These are phyloP conservation scores for Solanum ossicruentum DNA, from an alignment of 257 asterid genomes.

Conservation along the genomic window DNA sequence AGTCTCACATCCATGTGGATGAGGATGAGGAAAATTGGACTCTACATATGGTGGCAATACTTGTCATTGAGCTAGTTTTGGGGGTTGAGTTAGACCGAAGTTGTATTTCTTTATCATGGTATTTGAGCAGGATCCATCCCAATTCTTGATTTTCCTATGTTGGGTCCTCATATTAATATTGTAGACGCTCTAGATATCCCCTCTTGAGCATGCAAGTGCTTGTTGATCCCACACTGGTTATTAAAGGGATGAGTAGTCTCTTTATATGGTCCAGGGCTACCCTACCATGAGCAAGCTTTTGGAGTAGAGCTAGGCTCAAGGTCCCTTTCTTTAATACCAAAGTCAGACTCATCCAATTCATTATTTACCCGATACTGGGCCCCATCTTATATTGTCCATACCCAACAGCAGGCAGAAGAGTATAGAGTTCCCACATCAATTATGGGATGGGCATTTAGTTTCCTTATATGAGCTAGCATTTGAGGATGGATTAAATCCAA, in stretches of 20 bases:
- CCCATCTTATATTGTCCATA: neutral
- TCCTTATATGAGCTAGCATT: neutral
- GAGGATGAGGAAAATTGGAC: neutral
- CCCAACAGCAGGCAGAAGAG: neutral
- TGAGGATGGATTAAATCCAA: neutral
- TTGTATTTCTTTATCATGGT: neutral
- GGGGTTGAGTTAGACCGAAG: neutral
- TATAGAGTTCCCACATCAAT: neutral
- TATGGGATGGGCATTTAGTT: neutral
- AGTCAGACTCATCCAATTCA: neutral
- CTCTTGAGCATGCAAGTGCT: neutral
- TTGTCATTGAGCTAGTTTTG: neutral
- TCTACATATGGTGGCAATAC: neutral
- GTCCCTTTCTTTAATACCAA: neutral
- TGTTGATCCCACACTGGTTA: neutral
- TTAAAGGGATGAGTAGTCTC: neutral
- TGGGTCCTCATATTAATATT: neutral
- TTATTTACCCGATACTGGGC: neutral
- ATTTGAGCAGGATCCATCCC: neutral
- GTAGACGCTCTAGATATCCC: neutral
- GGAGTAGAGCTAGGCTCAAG: neutral
- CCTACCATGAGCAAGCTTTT: neutral
- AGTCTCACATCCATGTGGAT: neutral
- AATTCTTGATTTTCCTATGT: neutral
- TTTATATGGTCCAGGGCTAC: neutral